Conservation (phyloP, 192 early-diverging fungal species). For the Gryganskiella cystojenkinii region DNA sequence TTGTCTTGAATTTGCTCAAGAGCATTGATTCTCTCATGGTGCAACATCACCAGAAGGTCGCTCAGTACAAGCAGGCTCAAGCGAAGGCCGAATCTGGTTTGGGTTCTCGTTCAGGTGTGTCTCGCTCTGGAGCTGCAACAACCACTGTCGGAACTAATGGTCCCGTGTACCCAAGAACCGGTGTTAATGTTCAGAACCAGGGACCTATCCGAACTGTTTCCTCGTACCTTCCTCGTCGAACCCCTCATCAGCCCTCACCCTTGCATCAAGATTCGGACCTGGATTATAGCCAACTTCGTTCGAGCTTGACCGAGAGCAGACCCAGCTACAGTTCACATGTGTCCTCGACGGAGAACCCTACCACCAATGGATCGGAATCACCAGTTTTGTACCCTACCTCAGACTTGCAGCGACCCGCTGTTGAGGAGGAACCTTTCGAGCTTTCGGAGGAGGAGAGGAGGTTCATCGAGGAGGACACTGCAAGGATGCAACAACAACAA, state of each 20-base stretch:
- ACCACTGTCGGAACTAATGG: not conserved
- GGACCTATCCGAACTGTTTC: slow-evolving; percentile 50
- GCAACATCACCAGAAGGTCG: slow-evolving; percentile 25
- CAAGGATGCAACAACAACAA: slow-evolving; percentile 21
- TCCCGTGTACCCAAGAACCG: slow-evolving; percentile 18
- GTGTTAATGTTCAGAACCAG: slow-evolving; percentile 33
- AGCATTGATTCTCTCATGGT: slow-evolving; percentile 42
- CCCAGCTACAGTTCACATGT: not conserved
- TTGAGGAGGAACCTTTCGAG: slow-evolving; percentile 32
- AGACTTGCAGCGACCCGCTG: slow-evolving; percentile 4
- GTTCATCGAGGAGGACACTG: slow-evolving; percentile 50
- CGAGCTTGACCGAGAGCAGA: slow-evolving; percentile 7
- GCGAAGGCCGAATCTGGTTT: not conserved
- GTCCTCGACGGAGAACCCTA: not conserved
- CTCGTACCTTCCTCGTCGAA: slow-evolving; percentile 35
- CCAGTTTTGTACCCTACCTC: slow-evolving; percentile 34
- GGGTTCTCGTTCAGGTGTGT: not conserved
- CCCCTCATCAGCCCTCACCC: slow-evolving; percentile 30
- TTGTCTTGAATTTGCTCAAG: slow-evolving; percentile 35
- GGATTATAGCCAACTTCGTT: slow-evolving; percentile 28
- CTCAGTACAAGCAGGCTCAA: slow-evolving; percentile 22
- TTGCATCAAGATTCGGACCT: slow-evolving; percentile 29
- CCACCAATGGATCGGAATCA: slow-evolving; percentile 13
- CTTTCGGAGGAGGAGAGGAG: slow-evolving; percentile 49
- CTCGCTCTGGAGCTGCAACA: no score